Base-by-base conservation (phyloP, 495 filamentous ascomycete species). In the Podospora didyma region DNA sequence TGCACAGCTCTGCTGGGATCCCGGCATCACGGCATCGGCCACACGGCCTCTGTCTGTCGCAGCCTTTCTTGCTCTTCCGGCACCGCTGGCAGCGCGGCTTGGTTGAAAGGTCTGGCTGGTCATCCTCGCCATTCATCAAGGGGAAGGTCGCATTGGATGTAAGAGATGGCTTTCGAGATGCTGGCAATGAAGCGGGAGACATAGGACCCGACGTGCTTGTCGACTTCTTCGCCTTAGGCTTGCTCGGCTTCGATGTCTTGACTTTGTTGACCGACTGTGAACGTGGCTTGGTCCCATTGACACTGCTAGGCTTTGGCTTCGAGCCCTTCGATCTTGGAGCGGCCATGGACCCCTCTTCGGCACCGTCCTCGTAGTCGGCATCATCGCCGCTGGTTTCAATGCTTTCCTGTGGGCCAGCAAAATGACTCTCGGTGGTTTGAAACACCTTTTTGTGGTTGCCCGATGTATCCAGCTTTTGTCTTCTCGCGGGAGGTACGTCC, bases 11-110 rank as follows among this genome's bases (percentile, higher is more conserved):
- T 51, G 90, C 82, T 48, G 89, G 86, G 63, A 98, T 88, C 14
- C 94, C 94, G 23, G 95, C 94, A 74, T 98, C 94, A 68, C 90
- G 89, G 83, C 94, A 98, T 57, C 94, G 83, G 37, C 89, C 89
- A 66, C 94, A 98, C 11, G 94, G 94, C 41, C 94, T 86, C 66
- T 96, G 92, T 52, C 94, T 86, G 77, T 98, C 95, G 68, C 94
- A 98, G 6, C 94, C 94, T 74, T 98, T 98, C 81, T 98, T 98
- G 70, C 92, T 97, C 82, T 97, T 97, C 58, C 94, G 87, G 78
- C 94, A 98, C 46, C 94, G 89, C 69, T 97, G 94, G 79, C 94
- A 98, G 61, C 94, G 92, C 26, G 94, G 94, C 73, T 97, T 96
- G 37, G 88, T 90, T 1, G 90, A 95, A 19, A 96, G 75, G 60